Percentiles rank a stretch among this genome's conserved stretches.
Conservation (phyloP, 345 rosid genomes). For the Lenwebbia sp. region DNA sequence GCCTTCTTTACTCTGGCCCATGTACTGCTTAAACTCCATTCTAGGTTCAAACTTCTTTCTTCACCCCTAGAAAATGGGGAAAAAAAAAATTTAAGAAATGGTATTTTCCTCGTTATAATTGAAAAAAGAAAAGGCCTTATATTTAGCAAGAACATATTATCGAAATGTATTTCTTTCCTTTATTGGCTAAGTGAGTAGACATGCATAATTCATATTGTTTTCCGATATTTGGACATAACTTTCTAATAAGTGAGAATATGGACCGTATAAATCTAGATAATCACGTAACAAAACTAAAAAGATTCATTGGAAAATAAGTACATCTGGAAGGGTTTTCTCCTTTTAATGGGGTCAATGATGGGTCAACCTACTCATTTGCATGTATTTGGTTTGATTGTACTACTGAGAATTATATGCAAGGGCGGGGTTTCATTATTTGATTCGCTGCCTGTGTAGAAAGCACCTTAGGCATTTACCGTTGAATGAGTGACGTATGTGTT, state of each 20-base stretch:
- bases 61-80: not conserved
- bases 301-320: not conserved
- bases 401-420: no score
- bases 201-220: not conserved
- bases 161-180: not conserved
- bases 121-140: not conserved
- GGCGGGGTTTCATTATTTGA: not conserved
- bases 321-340: not conserved
- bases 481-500: not conserved
- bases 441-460: not conserved
- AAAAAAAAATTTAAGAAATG: fast-evolving
- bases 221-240: not conserved
- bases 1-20: not conserved
- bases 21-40: not conserved
- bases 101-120: not conserved
- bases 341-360: not conserved
- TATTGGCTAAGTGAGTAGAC: no score
- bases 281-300: not conserved
- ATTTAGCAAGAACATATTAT: not conserved
- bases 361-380: not conserved
- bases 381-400: not conserved
- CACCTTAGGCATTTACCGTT: not conserved
- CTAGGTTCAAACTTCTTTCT: not conserved
- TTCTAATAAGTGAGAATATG: not conserved
- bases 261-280: not conserved